Evolutionary conservation across 2,329 filamentous ascomycete genomes (phyloP), one percentile per base, ranked within the genome.

Genomic region (Penicillium polonicum): DNA sequence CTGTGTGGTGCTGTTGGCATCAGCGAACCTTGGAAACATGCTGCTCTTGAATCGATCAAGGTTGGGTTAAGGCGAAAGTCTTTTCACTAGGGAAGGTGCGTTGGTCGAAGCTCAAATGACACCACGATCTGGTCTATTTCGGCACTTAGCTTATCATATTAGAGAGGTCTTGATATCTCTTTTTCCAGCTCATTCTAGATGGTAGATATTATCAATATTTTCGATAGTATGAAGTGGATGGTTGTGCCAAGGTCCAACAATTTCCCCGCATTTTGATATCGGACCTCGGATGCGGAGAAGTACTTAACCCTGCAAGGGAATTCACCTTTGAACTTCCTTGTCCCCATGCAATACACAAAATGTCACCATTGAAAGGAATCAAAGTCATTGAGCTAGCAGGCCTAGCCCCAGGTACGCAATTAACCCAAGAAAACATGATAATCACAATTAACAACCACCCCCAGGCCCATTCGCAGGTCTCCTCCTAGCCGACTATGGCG

Each of bases 401-500:
- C 29, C 76, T 89, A 23, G 87, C 87, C 17, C 87, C 87, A 64
- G 85, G 85, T 85, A 71, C 23, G 71, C 59, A 7, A 15, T 19
- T 6, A 19, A 36, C n/a, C 42, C 9, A 9, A 21, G 4, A 21
- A 10, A 39, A 35, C 25, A 29, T 6, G 7, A 17, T 23, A 4
- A 19, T 29, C n/a, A 31, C 15, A 27, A 41, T 48, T 61, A 57
- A 66, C 49, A 38, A 31, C 31, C 48, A 15, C 31, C n/a, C 25
- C 23, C 9, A 92, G 92, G 89, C 27, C 92, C 92, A 43, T 97
- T 94, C 73, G 89, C 91, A 49, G 92, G 92, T 67, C 85, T 97
- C 70, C 85, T 96, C 50, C 87, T 97, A 60, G 88, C 92, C 66
- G 92, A 97, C 76, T 91, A 91, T 64, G 93, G 93, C 69, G 93